Base-by-base conservation (phyloP, 1,139 yeast genomes). In the Meyerozyma carpophila region DNA sequence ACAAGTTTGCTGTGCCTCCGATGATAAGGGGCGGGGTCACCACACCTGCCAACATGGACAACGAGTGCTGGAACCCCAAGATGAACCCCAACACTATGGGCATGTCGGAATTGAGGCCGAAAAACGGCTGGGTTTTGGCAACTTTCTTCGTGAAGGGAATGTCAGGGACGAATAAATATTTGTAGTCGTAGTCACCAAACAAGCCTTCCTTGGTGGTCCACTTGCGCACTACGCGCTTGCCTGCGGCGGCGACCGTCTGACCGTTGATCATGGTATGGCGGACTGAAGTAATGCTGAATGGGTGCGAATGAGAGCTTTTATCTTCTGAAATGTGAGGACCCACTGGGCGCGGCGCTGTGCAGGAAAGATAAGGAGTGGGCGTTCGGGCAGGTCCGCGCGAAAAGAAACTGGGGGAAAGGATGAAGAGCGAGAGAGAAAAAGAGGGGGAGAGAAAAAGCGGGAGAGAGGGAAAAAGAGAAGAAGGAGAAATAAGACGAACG, bases 11-110 rank as follows among this genome's bases (percentile, higher is more conserved):
- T 25, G 76, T 65, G 8, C 68, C 55, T 1, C 90, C 68, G 41
- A 86, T 84, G 53, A 87, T 70, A 45, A 88, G 65, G 2, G 96
- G 94, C 5, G 96, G 95, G n/a, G 95, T 73, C 36, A 85, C 84
- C 41, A 90, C 79, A 56, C 96, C 96, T 8, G 95, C 96, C 65
- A 90, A 67, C 95, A 89, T 87, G 37, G 96, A 84, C 52, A 90
- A 67, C 1, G 95, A 71, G 60, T 90, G 97, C 65, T 89, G 96
- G 52, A 90, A 74, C 13, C 96, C 96, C 39, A 90, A 74, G 6
- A 89, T 51, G 43, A 85, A 63, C 1, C 95, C 95, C 44, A 89
- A 68, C 11, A 85, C 57, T 18, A 88, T 54, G 0, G 97, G 97
- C 81, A 90, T 82, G 6, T 82, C 86, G 36, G 84, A 79, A 59